Conservation (phyloP, 495 filamentous ascomycete species). For the Astrothelium macrocarpum region DNA sequence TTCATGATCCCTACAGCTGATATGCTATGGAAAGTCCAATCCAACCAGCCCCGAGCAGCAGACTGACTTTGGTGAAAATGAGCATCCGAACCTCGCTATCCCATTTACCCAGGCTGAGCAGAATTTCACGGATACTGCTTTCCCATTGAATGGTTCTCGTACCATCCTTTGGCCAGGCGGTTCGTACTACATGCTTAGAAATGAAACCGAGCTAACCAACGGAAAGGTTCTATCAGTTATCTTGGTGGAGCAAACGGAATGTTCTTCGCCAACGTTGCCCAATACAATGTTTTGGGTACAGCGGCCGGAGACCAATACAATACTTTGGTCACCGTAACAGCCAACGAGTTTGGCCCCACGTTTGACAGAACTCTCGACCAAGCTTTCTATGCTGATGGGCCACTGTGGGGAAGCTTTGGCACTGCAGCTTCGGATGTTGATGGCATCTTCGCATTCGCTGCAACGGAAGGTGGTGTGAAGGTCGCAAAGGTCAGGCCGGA, state of each 20-base stretch:
- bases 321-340: background rate
- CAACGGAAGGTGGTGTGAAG: background rate
- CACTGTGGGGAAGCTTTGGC: constrained; percentile 2
- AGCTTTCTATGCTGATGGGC: constrained; percentile 1
- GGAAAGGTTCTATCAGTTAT: background rate
- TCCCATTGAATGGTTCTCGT: background rate
- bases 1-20: background rate
- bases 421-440: background rate
- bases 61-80: background rate
- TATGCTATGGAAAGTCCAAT: background rate
- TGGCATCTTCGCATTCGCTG: background rate
- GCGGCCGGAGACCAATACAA: background rate
- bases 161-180: background rate
- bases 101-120: background rate
- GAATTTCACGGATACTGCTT: background rate
- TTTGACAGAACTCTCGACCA: background rate
- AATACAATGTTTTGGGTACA: background rate
- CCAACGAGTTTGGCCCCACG: background rate
- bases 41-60: background rate
- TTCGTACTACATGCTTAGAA: background rate
- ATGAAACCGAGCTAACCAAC: background rate
- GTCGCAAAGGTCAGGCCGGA: background rate
- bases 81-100: background rate
- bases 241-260: background rate
- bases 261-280: constrained; percentile 1